phyloP scores from a whole-genome alignment of 208 protist species.

The Trypanosoma theileri region DNA sequence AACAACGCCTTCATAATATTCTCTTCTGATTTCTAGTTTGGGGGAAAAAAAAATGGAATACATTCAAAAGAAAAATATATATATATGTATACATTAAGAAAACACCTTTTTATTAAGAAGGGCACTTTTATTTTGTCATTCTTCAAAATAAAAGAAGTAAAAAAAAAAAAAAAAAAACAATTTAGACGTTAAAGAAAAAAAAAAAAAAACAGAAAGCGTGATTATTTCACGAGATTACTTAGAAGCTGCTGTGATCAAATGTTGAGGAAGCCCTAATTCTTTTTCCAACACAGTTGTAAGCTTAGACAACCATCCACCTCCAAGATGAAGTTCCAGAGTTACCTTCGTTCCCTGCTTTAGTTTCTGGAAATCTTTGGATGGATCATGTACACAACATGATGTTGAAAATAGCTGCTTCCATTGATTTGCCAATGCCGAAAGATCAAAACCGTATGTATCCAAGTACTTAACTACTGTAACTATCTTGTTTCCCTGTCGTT shows the following conservation, averaged over 20 bases:
- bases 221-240: constrained; percentile 4
- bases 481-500: constrained; percentile 42
- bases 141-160: background rate
- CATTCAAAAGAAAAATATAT: background rate
- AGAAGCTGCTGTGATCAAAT: constrained; percentile 13
- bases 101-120: no score
- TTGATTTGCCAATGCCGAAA: constrained; percentile 36
- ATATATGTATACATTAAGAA: constrained; percentile 10
- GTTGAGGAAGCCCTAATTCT: constrained; percentile 36
- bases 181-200: background rate
- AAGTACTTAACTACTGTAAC: constrained; percentile 65
- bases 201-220: constrained; percentile 10
- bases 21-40: background rate
- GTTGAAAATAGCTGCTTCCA: constrained; percentile 70
- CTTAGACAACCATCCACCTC: constrained; percentile 41
- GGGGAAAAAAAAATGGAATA: constrained; percentile 9
- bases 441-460: constrained; percentile 61
- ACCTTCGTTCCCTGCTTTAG: constrained; percentile 64
- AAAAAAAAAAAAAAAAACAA: background rate
- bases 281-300: constrained; percentile 41
- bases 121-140: background rate
- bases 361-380: constrained; percentile 44
- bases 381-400: constrained; percentile 55
- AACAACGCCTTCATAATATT: constrained; percentile 67
- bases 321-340: constrained; percentile 56